Evolutionary conservation across 441 rosid genomes (phyloP), one percentile per base, ranked within the genome.

Genomic region (Populus hybrid): DNA sequence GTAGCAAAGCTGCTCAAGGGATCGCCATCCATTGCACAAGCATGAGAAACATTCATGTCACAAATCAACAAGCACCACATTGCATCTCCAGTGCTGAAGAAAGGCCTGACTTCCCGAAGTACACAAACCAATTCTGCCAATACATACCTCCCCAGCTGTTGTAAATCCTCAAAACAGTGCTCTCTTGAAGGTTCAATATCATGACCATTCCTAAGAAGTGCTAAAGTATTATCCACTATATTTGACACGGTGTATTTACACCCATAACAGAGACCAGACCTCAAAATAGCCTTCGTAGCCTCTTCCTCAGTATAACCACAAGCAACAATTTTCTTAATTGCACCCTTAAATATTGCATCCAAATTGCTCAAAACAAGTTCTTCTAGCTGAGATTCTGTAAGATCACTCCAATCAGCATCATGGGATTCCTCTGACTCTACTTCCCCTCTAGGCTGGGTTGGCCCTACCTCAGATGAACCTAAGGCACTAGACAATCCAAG

Each of bases 11-110:
- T 79, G 73, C 82, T 81, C 77, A 88, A 79, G 36, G 87, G 83
- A 59, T 90, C 94, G 76, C 89, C 89, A 78, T 93, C 98, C 89
- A 90, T 84, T 73, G 95, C 95, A 89, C 97, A 91, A 76, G 99
- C 97, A 86, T 88, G 97, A 20, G 97, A 87, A 10, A 95, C 93
- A 88, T 95, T 93, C 97, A 93, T 92, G 87, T 95, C 99, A 84
- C 92, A 92, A 70, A 95, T 89, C 85, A 95, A 79, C 78, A 95
- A 84, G 84, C 97, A 89, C 99, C 99, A 95, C 98, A 95, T 95
- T 69, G 98, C 99, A 85, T 95, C 98, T 32, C 95, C 97, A n/a
- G 88, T 91, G 85, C 97, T 92, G 80, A 90, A 89, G 76, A 90
- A 90, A 70, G 97, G 95, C 79, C 92, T 88, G 76, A 94, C 93